A percentile compares a stretch with the other conserved stretches of the same genome.
Evolutionary conservation across 305 asterid genomes (phyloP).

Genomic region (Salvia sclarea): DNA sequence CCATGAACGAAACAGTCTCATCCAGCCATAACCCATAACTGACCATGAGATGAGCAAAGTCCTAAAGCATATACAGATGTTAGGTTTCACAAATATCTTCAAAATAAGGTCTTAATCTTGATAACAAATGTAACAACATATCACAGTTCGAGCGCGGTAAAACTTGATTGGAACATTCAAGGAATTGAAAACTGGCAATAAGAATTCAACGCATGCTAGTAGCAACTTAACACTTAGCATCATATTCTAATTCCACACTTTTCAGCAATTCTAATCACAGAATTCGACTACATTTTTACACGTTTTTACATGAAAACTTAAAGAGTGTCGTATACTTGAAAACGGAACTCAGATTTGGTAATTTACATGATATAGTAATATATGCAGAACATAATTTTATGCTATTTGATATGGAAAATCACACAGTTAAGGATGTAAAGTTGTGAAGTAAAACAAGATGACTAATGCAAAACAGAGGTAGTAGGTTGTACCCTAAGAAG

Average conservation of each 20-base stretch:
- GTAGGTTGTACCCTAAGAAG: constrained; percentile 25
- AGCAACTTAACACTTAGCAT: not conserved
- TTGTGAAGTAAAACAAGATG: not conserved
- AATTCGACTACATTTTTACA: too few species aligned
- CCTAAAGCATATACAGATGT: not conserved
- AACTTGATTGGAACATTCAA: not conserved
- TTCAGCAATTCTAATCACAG: not conserved
- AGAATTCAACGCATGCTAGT: not conserved
- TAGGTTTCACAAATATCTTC: not conserved
- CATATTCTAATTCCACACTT: not conserved
- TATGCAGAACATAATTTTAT: too few species aligned
- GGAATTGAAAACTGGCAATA: not conserved
- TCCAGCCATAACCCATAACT: not conserved
- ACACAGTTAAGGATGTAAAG: not conserved
- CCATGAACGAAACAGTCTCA: not conserved
- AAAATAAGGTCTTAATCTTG: not conserved
- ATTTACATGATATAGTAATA: too few species aligned
- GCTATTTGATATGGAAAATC: not conserved
- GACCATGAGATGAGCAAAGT: not conserved
- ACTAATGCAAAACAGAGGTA: constrained; percentile 11
- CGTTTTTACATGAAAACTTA: too few species aligned
- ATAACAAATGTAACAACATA: not conserved
- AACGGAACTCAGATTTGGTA: too few species aligned
- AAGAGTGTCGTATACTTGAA: too few species aligned
- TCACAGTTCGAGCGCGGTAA: not conserved